These are phyloP conservation scores for Wickerhamiella sorbophila DNA, from an alignment of 805 yeast genomes.

Conservation along the genomic window DNA sequence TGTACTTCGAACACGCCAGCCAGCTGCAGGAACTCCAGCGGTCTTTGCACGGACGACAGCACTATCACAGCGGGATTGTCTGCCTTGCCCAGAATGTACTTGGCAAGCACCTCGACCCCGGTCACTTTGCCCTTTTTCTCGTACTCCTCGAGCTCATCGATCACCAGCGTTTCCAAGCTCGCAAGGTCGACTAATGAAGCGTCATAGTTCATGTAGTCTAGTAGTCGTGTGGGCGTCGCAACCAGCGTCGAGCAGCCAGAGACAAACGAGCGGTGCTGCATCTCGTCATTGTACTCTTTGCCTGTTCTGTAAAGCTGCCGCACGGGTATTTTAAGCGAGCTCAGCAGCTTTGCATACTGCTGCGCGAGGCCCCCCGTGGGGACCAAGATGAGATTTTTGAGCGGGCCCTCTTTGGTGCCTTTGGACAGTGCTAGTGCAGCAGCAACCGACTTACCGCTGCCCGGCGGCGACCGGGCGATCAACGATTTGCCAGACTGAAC, in stretches of 20 bases:
- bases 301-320: constrained; percentile 17
- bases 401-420: constrained; percentile 1
- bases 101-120: constrained; percentile 14
- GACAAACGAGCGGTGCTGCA: constrained; percentile 16
- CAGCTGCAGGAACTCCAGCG: constrained; percentile 1
- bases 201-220: constrained; percentile 32
- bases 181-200: constrained; percentile 13
- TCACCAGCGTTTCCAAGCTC: constrained; percentile 11
- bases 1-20: background rate
- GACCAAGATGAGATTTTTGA: constrained; percentile 21
- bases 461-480: constrained; percentile 19
- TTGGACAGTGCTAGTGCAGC: constrained; percentile 14
- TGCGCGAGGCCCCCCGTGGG: constrained; percentile 22
- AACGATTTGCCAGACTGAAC: constrained; percentile 19
- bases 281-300: constrained; percentile 9
- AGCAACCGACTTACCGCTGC: constrained; percentile 25
- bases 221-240: constrained; percentile 39
- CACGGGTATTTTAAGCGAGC: constrained; percentile 9
- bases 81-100: constrained; percentile 4
- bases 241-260: constrained; percentile 31
- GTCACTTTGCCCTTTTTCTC: constrained; percentile 1
- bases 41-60: background rate
- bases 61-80: background rate
- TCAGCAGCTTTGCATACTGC: constrained; percentile 16
- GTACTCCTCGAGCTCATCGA: constrained; percentile 19